Evolutionary conservation across 352 stramenopile species (phyloP).

Genomic region (Phytophthora agathidicida): DNA sequence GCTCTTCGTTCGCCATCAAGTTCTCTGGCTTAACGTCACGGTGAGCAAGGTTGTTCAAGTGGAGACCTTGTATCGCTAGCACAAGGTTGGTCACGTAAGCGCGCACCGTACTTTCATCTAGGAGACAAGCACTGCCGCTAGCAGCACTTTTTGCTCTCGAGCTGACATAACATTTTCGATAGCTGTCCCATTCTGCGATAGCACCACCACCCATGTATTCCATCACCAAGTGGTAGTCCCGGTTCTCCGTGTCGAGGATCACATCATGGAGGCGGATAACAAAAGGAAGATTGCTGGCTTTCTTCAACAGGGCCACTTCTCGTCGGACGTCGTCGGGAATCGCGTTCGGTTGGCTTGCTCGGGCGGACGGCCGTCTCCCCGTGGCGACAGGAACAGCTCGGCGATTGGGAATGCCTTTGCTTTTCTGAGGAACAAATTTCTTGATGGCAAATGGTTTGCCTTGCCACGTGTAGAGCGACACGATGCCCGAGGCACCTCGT

Average conservation of each 20-base stretch:
- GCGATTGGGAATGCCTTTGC: slow-evolving; percentile 55
- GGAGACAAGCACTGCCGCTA: slow-evolving; percentile 37
- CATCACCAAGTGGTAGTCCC: slow-evolving; percentile 81
- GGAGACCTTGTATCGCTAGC: slow-evolving; percentile 75
- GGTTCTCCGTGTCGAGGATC: slow-evolving; percentile 66
- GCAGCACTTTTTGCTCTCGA: slow-evolving; percentile 40
- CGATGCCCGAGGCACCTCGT: slow-evolving; percentile 67
- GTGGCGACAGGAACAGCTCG: slow-evolving; percentile 35
- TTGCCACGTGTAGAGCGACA: slow-evolving; percentile 77
- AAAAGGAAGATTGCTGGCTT: slow-evolving; percentile 67
- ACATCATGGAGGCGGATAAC: slow-evolving; percentile 78
- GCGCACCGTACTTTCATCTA: slow-evolving; percentile 54
- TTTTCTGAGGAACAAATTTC: slow-evolving; percentile 69
- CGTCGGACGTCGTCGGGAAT: slow-evolving; percentile 68
- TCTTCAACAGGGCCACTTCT: slow-evolving; percentile 82
- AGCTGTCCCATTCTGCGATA: slow-evolving; percentile 78
- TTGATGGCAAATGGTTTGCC: slow-evolving; percentile 72
- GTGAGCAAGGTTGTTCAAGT: slow-evolving; percentile 78
- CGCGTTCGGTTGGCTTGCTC: slow-evolving; percentile 10
- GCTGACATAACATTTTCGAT: slow-evolving; percentile 67
- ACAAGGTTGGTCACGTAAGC: slow-evolving; percentile 65
- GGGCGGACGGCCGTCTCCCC: slow-evolving; percentile 15
- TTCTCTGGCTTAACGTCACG: slow-evolving; percentile 90
- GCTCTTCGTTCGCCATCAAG: slow-evolving; percentile 66
- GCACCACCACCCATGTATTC: slow-evolving; percentile 86